Percentiles rank a stretch among this genome's conserved stretches.
Evolutionary conservation across 495 filamentous ascomycete species (phyloP).

Genomic region (Aspergillus carlsbadensis): DNA sequence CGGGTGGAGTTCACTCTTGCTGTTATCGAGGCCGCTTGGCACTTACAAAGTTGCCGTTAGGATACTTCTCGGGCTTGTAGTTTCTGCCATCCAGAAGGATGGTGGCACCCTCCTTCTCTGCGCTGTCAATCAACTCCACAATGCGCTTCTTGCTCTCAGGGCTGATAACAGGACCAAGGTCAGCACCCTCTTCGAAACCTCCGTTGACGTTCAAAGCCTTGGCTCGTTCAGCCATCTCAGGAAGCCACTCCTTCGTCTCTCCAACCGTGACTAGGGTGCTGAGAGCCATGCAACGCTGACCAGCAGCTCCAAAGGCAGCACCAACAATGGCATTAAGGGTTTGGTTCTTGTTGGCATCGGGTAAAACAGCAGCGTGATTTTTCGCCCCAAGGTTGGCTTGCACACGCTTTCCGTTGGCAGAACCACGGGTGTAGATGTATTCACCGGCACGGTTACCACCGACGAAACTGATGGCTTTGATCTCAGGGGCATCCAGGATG

Average conservation of each 20-base stretch:
- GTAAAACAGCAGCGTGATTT: constrained; percentile 94
- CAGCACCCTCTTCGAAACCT: constrained; percentile 91
- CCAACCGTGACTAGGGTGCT: constrained; percentile 93
- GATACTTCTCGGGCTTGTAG: constrained; percentile 86
- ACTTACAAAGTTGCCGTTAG: constrained; percentile 90
- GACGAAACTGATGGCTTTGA: constrained; percentile 98
- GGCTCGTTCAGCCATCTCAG: constrained; percentile 87
- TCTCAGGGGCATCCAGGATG: constrained; percentile 90
- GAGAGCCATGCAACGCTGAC: constrained; percentile 97
- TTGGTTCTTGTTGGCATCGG: constrained; percentile 98
- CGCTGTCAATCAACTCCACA: constrained; percentile 81
- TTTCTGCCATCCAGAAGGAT: constrained; percentile 93
- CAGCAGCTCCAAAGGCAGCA: constrained; percentile 94
- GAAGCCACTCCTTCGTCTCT: constrained; percentile 89
- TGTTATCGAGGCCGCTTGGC: background rate
- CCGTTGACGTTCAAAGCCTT: constrained; percentile 88
- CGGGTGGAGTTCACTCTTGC: background rate
- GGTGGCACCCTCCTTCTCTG: constrained; percentile 90
- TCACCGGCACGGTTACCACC: constrained; percentile 95
- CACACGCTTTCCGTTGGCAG: constrained; percentile 89
- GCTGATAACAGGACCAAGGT: constrained; percentile 94
- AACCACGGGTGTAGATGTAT: constrained; percentile 90
- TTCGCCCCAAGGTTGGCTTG: constrained; percentile 98
- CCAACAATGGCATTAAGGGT: constrained; percentile 91
- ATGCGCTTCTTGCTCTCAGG: constrained; percentile 91